Evolutionary conservation across 768 basidiomycete genomes (phyloP).

Genomic region (Lactifluus echinatus): DNA sequence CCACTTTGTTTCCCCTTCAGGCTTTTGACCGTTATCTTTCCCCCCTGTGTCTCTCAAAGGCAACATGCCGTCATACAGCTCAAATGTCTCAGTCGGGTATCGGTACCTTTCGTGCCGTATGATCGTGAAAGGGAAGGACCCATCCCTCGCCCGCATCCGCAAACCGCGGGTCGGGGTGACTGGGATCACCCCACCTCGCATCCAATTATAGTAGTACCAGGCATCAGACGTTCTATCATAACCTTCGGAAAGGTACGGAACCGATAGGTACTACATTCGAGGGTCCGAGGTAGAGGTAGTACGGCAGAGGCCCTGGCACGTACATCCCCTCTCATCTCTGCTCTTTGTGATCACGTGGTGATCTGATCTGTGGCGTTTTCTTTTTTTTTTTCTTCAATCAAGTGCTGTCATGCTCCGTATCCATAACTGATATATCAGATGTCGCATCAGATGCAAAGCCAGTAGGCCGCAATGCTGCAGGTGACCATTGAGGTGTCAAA

Average conservation of each 20-base stretch:
- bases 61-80: not conserved
- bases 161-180: not conserved
- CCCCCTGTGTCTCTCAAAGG: constrained; percentile 1
- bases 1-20: not conserved
- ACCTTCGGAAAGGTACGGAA: not conserved
- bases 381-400: no score
- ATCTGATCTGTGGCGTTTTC: not conserved
- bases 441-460: not conserved
- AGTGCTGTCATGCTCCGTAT: not conserved
- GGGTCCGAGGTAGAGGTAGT: not conserved
- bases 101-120: no score
- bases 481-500: not conserved
- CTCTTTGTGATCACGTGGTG: no score
- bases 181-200: no score
- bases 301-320: no score
- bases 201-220: not conserved
- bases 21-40: not conserved
- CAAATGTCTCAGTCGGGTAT: not conserved
- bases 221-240: not conserved
- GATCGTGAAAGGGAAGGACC: no score
- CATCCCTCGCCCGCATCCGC: no score
- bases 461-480: not conserved
- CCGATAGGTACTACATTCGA: not conserved
- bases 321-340: no score
- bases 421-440: not conserved